Evolutionary conservation across 352 stramenopile species (phyloP).

Genomic region (Phytophthora agathidicida): DNA sequence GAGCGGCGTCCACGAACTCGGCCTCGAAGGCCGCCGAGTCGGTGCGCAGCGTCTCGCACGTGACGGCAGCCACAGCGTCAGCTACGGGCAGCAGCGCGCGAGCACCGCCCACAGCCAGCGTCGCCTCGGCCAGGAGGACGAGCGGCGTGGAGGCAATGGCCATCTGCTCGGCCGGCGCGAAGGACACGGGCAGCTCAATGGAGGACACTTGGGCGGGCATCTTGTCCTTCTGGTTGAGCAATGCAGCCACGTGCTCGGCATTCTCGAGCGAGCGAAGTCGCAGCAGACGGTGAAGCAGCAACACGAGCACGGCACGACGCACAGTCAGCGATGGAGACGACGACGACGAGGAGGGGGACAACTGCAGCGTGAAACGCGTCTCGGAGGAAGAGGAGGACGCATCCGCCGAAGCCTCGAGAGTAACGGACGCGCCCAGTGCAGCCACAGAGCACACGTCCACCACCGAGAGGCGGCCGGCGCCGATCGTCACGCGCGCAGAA

Average conservation of each 20-base stretch:
- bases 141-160: constrained; percentile 42
- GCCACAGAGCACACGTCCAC: constrained; percentile 70
- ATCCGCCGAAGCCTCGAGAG: constrained; percentile 32
- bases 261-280: constrained; percentile 39
- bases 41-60: constrained; percentile 79
- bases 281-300: constrained; percentile 55
- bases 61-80: constrained; percentile 82
- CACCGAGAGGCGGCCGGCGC: constrained; percentile 57
- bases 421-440: constrained; percentile 49
- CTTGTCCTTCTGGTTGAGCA: constrained; percentile 71
- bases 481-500: constrained; percentile 57
- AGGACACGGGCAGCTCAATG: constrained; percentile 44
- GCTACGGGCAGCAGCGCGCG: constrained; percentile 68
- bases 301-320: constrained; percentile 42
- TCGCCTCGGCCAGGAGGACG: constrained; percentile 55
- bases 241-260: constrained; percentile 47
- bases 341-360: constrained; percentile 5
- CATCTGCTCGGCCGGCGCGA: constrained; percentile 48
- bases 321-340: constrained; percentile 11
- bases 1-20: constrained; percentile 79
- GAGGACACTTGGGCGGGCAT: constrained; percentile 20
- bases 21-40: constrained; percentile 79
- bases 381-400: constrained; percentile 14
- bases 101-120: constrained; percentile 64
- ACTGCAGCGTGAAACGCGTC: constrained; percentile 10